Evolutionary conservation across 192 early-diverging fungal species (phyloP).

Genomic region (Coemansia sp.): DNA sequence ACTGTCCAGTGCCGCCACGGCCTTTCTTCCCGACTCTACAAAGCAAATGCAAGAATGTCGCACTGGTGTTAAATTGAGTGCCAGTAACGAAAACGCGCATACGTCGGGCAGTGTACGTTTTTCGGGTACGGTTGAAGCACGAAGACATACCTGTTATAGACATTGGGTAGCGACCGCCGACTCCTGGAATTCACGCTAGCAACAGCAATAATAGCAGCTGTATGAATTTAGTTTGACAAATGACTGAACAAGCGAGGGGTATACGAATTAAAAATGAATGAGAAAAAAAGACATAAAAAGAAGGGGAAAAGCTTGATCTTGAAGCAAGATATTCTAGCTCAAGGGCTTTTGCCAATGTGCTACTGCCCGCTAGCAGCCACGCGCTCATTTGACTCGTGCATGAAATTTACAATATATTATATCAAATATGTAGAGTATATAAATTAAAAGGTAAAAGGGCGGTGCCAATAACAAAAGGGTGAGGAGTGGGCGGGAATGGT

Average conservation of each 20-base stretch:
- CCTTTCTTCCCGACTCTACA: not conserved
- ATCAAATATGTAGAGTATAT: not conserved
- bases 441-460: not conserved
- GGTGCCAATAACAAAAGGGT: not conserved
- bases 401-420: not conserved
- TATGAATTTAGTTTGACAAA: not conserved
- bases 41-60: not conserved
- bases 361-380: not conserved
- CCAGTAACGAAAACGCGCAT: not conserved
- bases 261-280: not conserved
- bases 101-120: not conserved
- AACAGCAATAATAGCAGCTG: not conserved
- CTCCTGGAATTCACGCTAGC: not conserved
- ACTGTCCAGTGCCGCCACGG: not conserved
- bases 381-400: not conserved
- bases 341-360: no score
- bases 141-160: not conserved
- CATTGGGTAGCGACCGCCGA: not conserved
- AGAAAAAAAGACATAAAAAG: not conserved
- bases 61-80: not conserved
- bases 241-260: not conserved
- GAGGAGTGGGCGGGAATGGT: not conserved
- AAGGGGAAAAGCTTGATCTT: no score
- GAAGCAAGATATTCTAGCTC: no score
- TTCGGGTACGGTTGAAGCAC: not conserved